A percentile compares a stretch with the other conserved stretches of the same genome.
Evolutionary conservation across 331 rosid species (phyloP).

Genomic region (Malus hybrid): DNA sequence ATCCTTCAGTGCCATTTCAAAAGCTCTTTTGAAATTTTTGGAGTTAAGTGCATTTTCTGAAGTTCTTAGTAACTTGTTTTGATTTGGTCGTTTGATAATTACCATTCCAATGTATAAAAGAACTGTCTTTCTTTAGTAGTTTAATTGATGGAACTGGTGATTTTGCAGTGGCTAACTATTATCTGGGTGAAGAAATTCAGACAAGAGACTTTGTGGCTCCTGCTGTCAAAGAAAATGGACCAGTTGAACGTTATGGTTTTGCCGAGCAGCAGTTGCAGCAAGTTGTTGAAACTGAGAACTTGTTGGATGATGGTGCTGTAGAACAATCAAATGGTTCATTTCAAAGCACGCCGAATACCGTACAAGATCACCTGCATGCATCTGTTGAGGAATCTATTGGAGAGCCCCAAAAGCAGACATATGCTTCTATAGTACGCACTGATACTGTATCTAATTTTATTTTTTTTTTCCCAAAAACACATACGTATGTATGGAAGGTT

Average conservation of each 20-base stretch:
- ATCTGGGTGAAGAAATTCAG: conserved; percentile 62
- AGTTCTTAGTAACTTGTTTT: background rate
- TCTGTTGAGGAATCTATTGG: conserved; percentile 73
- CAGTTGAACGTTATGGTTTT: conserved; percentile 49
- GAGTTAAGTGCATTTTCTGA: background rate
- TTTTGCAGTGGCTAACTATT: conserved; percentile 62
- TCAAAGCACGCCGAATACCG: conserved; percentile 41
- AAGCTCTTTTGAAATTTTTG: background rate
- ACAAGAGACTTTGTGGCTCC: conserved; percentile 55
- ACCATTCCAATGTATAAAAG: background rate
- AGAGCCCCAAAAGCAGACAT: conserved; percentile 92
- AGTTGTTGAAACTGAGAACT: conserved; percentile 48
- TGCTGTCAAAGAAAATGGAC: conserved; percentile 69
- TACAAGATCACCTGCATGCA: conserved; percentile 48
- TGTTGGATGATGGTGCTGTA: conserved; percentile 41
- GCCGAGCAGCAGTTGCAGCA: conserved; percentile 59
- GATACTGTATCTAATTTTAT: background rate
- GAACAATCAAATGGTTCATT: conserved; percentile 57
- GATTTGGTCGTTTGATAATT: conserved; percentile 3
- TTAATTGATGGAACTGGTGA: conserved; percentile 20
- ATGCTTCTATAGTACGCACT: conserved; percentile 83
- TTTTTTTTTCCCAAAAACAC: background rate
- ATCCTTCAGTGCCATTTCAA: background rate
- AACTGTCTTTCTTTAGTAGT: background rate
- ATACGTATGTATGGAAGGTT: background rate